Evolutionary conservation across 305 asterid species (phyloP), one percentile per base, ranked within the genome.

Genomic region (Solanum hybrid): DNA sequence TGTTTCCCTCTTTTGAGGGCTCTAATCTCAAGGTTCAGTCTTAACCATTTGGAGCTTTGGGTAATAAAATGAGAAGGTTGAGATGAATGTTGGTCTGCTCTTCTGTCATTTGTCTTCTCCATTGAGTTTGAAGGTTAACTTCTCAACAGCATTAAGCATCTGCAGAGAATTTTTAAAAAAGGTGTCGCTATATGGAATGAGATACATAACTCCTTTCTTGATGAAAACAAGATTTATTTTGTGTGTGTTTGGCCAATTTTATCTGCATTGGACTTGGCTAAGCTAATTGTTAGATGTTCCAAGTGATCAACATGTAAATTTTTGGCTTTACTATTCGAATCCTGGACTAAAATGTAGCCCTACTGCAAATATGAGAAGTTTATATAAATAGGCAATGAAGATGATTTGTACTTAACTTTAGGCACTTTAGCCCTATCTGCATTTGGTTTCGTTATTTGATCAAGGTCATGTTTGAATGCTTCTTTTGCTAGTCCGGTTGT

Each of bases 31-130:
- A 64, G 84, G 29, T 36, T 75, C 90, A 89, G 90, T 86, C 92
- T 39, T 91, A 87, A 78, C 89, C 86, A 92, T 82, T 90, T 90
- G 84, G 89, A 90, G 92, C 82, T 89, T 86, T 90, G 83, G 87
- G 87, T 91, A 61, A 90, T 91, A 51, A 73, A 64, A 57, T 51
- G 88, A 89, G 77, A 82, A 90, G 92, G 36, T 89, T 64, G 87
- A 88, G 89, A 89, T 90, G 88, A 61, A 89, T 67, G 69, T 3
- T 36, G 61, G 85, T 91, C 79, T 89, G n/a, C 51, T 90, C 77
- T 80, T 73, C 26, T 82, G 18, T 42, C 87, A 80, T 89, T 89
- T 79, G 81, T 87, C 42, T 46, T 87, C 79, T 34, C 26, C 81
- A 22, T 46, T 18, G 67, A 42, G 33, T 79, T 90, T 74, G 18